These are phyloP conservation scores for Plasmodium gonderi DNA, from an alignment of 169 alveolate genomes.

Conservation along the genomic window DNA sequence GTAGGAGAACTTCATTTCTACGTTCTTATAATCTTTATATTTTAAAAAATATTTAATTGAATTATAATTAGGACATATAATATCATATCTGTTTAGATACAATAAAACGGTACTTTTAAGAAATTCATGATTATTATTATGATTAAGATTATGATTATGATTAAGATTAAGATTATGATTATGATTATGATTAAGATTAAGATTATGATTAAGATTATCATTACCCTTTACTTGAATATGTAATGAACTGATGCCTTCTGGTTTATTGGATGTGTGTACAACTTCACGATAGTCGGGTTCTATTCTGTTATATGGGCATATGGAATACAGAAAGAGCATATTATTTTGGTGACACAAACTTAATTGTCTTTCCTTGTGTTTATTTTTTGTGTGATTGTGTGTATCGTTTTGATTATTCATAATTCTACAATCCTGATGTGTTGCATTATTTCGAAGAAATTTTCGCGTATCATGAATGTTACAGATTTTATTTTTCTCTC, in stretches of 20 bases:
- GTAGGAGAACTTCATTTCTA: conserved; percentile 2
- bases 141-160: no score
- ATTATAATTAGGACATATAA: conserved; percentile 42
- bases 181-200: no score
- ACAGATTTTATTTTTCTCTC: no score
- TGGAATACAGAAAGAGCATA: conserved; percentile 1
- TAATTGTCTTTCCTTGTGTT: not conserved
- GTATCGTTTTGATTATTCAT: not conserved
- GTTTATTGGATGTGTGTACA: not conserved
- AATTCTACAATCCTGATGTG: no score
- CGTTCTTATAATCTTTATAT: not conserved
- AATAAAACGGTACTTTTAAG: conserved; percentile 2
- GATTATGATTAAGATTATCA: no score
- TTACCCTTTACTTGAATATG: no score
- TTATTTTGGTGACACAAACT: not conserved
- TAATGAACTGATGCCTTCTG: no score
- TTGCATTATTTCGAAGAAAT: no score
- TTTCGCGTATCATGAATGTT: no score
- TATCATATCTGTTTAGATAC: conserved; percentile 28
- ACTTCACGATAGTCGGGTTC: conserved; percentile 8
- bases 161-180: no score
- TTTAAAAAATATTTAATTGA: conserved; percentile 37
- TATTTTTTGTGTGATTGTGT: not conserved
- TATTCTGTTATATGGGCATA: conserved; percentile 56
- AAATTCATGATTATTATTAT: not conserved